A percentile compares a stretch with the other conserved stretches of the same genome.
Evolutionary conservation across 2,329 filamentous ascomycete genomes (phyloP).

Genomic region (Zopfia rhizophila): DNA sequence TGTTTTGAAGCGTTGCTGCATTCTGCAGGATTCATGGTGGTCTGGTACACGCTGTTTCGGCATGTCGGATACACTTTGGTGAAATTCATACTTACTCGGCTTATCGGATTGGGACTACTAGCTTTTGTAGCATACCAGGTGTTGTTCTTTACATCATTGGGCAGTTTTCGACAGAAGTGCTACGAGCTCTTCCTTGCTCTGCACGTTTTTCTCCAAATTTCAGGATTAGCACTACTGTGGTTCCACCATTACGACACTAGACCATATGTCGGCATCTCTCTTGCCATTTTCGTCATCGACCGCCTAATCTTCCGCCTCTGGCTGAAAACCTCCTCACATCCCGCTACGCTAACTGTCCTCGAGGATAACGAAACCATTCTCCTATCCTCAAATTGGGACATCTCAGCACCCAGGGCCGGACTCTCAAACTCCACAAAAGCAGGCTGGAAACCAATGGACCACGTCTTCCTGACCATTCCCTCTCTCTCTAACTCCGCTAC

Average conservation of each 20-base stretch:
- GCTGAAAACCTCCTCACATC: slow-evolving; percentile 61
- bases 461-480: slow-evolving; percentile 71
- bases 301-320: slow-evolving; percentile 66
- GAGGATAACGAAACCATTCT: slow-evolving; percentile 67
- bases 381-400: slow-evolving; percentile 58
- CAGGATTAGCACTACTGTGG: slow-evolving; percentile 66
- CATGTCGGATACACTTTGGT: slow-evolving; percentile 62
- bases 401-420: slow-evolving; percentile 25
- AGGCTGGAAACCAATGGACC: slow-evolving; percentile 71
- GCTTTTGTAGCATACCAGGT: slow-evolving; percentile 68
- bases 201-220: slow-evolving; percentile 68
- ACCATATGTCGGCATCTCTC: slow-evolving; percentile 64
- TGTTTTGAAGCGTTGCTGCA: slow-evolving; percentile 70
- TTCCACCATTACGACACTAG: slow-evolving; percentile 66
- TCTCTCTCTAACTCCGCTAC: slow-evolving; percentile 62
- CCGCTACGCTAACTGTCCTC: slow-evolving; percentile 63
- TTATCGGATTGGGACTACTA: slow-evolving; percentile 65
- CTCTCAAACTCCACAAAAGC: slow-evolving; percentile 50
- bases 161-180: slow-evolving; percentile 67
- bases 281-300: slow-evolving; percentile 68
- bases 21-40: slow-evolving; percentile 62
- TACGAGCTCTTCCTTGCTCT: slow-evolving; percentile 71
- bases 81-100: slow-evolving; percentile 62
- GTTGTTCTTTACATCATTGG: slow-evolving; percentile 71
- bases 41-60: slow-evolving; percentile 65